Base-by-base conservation (phyloP, 1,284 basidiomycete genomes). In the Coriolopsis trogii region DNA sequence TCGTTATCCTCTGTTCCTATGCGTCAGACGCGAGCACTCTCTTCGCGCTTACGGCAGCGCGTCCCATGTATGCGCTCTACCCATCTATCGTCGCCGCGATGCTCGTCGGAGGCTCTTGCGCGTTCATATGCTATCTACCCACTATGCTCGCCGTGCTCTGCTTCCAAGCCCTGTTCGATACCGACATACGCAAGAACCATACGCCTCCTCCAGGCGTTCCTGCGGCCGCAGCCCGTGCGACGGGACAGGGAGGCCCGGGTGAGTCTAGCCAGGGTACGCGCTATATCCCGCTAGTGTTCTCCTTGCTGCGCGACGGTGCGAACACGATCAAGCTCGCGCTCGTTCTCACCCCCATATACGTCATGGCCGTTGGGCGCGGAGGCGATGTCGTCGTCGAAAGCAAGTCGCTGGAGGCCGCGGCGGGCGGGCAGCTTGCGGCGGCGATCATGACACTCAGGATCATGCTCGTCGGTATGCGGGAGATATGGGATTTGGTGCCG, bases 361-460 rank as follows among this genome's bases (percentile, higher is more conserved):
- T 52, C 18, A 36, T 55, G 45, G 49, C 50, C n/a, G 23, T 52
- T 5, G 58, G 54, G 30, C 39, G 45, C 29, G 42, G 21, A 4
- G 21, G 13, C 41, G n/a, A 20, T n/a, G 15, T n/a, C 20, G 25
- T 13, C 23, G 51, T 51, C 16, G 44, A 51, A 44, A 39, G 12
- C 15, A 45, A 49, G 29, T 45, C 58, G 46, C 39, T 56, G 23
- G 52, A 59, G 33, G 58, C 58, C 3, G 55, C 55, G 12, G 46
- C 49, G n/a, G 58, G 58, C 28, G 58, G 58, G 9, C 58, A 59
- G 49, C 52, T 59, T 26, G 52, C 46, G 16, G 51, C 58, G 37
- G 48, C 55, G 37, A 7, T 49, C 15, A 59, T 59, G 57, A 59
- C 57, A 30, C 36, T 59, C 24, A 43, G 20, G 42, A 53, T 56